Base-by-base conservation (phyloP, 805 yeast genomes). In the Tetrapisispora namnaoensis region DNA sequence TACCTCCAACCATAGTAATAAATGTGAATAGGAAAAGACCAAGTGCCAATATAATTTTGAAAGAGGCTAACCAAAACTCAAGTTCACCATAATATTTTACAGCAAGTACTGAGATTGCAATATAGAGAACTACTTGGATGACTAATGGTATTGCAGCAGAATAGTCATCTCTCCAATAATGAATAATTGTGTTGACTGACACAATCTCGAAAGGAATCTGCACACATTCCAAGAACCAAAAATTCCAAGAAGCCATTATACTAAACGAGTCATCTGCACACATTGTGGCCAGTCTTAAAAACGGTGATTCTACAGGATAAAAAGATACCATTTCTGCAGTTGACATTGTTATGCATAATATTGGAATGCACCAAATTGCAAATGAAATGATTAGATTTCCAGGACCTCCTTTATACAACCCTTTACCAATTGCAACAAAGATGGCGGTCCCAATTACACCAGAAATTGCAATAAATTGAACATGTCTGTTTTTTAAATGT, bases 1-100 rank as follows among this genome's bases (percentile, higher is more conserved):
- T 87, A 27, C 95, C 96, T 30, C 95, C 95, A 36, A 83, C 78
- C 95, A 86, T 87, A 6, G 89, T 80, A 47, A 86, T 62, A 56
- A 87, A 82, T 1, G 93, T 85, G 65, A 83, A 87, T 27, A 83
- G 58, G 51, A 87, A 75, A 43, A 87, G 70, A 2, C 93, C 95
- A n/a, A 82, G 62, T 14, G 90, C 88, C 44, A 87, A 70, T 5
- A 86, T 53, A 49, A 87, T 77, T 60, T 87, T 87, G 44, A 86
- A 83, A 28, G 86, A 70, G 1, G 90, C 78, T 20, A 86, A 68
- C 82, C 84, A 81, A 60, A 86, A 88, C 65, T 87, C 95, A 22
- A 81, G 72, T 61, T 87, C 95, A 32, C 96, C 96, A 57, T 83
- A 87, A 52, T 76, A 74, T 39, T 71, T 71, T 24, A 87, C 95